A percentile compares a stretch with the other conserved stretches of the same genome.
Evolutionary conservation across 1,284 basidiomycete species (phyloP).

Genomic region (Naganishia liquefaciens): DNA sequence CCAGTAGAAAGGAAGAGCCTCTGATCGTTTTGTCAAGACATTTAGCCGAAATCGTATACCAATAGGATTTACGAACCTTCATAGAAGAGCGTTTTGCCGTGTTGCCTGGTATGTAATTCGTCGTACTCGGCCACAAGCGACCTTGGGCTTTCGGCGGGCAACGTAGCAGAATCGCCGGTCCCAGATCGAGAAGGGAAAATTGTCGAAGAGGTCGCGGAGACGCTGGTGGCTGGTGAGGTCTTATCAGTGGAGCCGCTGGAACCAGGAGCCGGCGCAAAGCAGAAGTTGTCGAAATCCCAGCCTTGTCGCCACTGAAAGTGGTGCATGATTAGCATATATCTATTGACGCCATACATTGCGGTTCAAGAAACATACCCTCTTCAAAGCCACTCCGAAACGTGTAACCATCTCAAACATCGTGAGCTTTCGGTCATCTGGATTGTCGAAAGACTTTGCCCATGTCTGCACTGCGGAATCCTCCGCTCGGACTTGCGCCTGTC

Average conservation of each 20-base stretch:
- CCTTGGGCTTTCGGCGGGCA: not conserved
- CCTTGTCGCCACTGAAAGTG: constrained; percentile 53
- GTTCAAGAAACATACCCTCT: constrained; percentile 21
- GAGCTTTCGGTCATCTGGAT: constrained; percentile 1
- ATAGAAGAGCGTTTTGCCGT: constrained; percentile 31
- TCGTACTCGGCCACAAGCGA: constrained; percentile 10
- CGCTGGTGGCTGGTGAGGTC: not conserved
- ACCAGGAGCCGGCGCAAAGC: constrained; percentile 35
- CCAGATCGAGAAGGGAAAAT: not conserved
- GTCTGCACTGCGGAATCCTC: constrained; percentile 43
- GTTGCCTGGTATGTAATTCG: constrained; percentile 6
- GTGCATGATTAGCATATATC: no score
- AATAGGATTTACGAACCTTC: constrained; percentile 25
- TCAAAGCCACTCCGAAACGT: constrained; percentile 35
- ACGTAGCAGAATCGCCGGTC: constrained; percentile 10
- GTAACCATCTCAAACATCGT: constrained; percentile 30
- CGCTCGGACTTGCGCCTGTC: constrained; percentile 52
- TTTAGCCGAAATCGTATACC: not conserved
- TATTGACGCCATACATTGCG: not conserved
- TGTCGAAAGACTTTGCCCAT: constrained; percentile 37
- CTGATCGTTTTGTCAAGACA: constrained; percentile 32
- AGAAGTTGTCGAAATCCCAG: constrained; percentile 55
- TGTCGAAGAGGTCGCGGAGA: constrained; percentile 12
- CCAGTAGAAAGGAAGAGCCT: constrained; percentile 56
- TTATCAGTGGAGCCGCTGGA: constrained; percentile 7